phyloP scores from a whole-genome alignment of 352 stramenopile genomes.

The Globisporangium takayamanum region DNA sequence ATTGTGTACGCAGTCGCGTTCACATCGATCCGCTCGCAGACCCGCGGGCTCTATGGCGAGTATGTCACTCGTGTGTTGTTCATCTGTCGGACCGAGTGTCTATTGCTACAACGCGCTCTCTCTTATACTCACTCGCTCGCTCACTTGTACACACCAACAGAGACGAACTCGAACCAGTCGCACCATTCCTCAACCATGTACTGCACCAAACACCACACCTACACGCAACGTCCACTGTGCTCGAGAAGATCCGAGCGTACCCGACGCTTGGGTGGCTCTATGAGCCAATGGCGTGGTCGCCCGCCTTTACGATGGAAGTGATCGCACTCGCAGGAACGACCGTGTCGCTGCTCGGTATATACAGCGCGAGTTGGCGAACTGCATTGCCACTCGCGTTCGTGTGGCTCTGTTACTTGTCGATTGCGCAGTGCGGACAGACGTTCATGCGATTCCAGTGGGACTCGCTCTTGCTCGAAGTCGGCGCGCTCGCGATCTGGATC shows the following conservation, averaged over 20 bases:
- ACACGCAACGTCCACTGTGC: conserved; percentile 10
- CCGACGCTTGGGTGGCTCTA: conserved; percentile 58
- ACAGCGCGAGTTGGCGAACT: conserved; percentile 23
- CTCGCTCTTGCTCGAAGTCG: conserved; percentile 84
- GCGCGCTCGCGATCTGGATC: conserved; percentile 55
- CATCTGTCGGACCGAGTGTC: not conserved
- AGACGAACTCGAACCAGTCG: conserved; percentile 53
- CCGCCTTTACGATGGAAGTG: conserved; percentile 44
- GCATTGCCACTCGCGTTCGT: conserved; percentile 26
- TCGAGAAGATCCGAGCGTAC: conserved; percentile 21
- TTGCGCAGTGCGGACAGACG: conserved; percentile 67
- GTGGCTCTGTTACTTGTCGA: conserved; percentile 72
- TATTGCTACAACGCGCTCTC: not conserved
- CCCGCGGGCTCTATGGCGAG: conserved; percentile 69
- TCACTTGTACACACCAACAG: conserved; percentile 9
- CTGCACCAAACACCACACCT: conserved; percentile 15
- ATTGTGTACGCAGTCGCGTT: conserved; percentile 57
- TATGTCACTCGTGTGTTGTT: conserved; percentile 22
- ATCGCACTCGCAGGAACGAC: conserved; percentile 32
- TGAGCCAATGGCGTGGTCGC: conserved; percentile 32
- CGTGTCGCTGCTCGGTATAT: conserved; percentile 22
- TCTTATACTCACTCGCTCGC: not conserved
- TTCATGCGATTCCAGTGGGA: conserved; percentile 94
- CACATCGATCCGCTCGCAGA: conserved; percentile 75
- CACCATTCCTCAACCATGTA: conserved; percentile 37